These are phyloP conservation scores for Aureobasidium zeae DNA, from an alignment of 2,329 filamentous ascomycete genomes.

Conservation along the genomic window DNA sequence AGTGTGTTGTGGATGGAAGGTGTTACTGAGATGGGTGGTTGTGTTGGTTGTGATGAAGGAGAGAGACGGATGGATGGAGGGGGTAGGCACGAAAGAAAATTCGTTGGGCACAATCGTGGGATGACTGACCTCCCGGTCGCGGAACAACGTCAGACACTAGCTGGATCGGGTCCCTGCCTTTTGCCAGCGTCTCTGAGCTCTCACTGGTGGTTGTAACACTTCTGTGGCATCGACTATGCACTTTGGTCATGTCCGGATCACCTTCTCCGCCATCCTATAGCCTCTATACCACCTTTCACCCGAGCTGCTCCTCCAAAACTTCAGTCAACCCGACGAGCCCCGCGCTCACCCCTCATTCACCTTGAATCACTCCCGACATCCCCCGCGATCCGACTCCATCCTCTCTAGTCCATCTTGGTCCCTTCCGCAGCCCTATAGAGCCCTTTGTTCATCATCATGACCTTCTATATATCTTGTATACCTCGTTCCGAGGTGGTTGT, in stretches of 20 bases:
- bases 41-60: conserved; percentile 1
- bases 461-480: not conserved
- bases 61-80: conserved; percentile 4
- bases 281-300: conserved; percentile 1
- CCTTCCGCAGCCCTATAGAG: not conserved
- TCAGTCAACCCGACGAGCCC: not conserved
- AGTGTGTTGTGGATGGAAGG: not conserved
- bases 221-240: no score
- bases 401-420: not conserved
- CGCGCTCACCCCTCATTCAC: conserved; percentile 13
- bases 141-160: not conserved
- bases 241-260: not conserved
- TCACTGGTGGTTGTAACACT: no score
- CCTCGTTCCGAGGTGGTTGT: conserved; percentile 7
- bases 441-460: not conserved
- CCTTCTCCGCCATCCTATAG: not conserved
- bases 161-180: not conserved
- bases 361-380: conserved; percentile 5
- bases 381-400: conserved; percentile 3
- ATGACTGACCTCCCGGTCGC: not conserved
- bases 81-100: conserved; percentile 13
- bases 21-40: conserved; percentile 9
- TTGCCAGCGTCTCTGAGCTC: no score
- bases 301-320: not conserved
- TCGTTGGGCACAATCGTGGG: conserved; percentile 12